Evolutionary conservation across 1,284 basidiomycete genomes (phyloP), one percentile per base, ranked within the genome.

Genomic region (Austropuccinia psidii): DNA sequence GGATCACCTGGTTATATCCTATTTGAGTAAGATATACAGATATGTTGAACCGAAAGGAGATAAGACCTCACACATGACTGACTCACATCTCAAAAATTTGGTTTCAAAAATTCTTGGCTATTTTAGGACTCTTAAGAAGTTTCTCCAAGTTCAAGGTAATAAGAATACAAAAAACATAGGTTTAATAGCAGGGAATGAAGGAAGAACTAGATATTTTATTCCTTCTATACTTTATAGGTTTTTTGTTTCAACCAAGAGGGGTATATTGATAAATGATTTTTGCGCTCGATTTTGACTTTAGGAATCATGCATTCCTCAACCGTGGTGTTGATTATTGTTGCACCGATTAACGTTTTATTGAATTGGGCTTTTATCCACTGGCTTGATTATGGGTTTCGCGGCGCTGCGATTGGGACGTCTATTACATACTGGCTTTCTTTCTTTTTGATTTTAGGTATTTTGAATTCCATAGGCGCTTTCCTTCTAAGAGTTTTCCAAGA

Each of bases 221-320:
- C n/a, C n/a, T n/a, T n/a, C n/a, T n/a, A n/a, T n/a, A n/a, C n/a
- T n/a, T n/a, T n/a, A n/a, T n/a, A n/a, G n/a, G n/a, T n/a, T n/a
- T n/a, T n/a, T n/a, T n/a, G n/a, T n/a, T n/a, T n/a, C n/a, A n/a
- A n/a, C n/a, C n/a, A n/a, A n/a, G n/a, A n/a, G n/a, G n/a, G n/a
- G n/a, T n/a, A n/a, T n/a, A n/a, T n/a, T n/a, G n/a, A n/a, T n/a
- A n/a, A n/a, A n/a, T n/a, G n/a, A n/a, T n/a, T n/a, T n/a, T n/a
- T n/a, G n/a, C n/a, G n/a, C n/a, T n/a, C n/a, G n/a, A n/a, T n/a
- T n/a, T n/a, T n/a, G 29, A 31, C 31, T 33, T 7, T 33, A 89
- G 88, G 88, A 21, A 90, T 89, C 75, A 88, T 89, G 87, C 82
- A 85, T 50, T 85, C 86, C n/a, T 85, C 88, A 0, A 89, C 88